phyloP scores from a whole-genome alignment of 129 eudicot species.

The Lactuca sativa region DNA sequence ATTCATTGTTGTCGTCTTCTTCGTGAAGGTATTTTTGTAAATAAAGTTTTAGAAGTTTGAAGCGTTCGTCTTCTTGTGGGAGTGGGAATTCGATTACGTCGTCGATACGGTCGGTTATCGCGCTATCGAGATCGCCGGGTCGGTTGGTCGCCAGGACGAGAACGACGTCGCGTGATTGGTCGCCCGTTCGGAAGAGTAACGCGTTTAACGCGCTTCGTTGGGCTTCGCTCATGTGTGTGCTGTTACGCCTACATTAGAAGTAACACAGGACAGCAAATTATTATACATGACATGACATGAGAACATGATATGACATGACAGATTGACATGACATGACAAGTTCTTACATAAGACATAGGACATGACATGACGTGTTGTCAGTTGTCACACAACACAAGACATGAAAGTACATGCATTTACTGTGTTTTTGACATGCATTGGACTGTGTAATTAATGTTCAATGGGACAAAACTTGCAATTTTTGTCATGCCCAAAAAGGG shows the following conservation, averaged over 20 bases:
- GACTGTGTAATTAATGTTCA: neutral
- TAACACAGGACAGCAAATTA: neutral
- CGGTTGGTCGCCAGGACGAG: slow-evolving; percentile 97
- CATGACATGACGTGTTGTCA: no score
- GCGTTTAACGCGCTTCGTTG: slow-evolving; percentile 97
- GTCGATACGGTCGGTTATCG: slow-evolving; percentile 94
- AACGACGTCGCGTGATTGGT: slow-evolving; percentile 95
- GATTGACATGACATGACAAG: no score
- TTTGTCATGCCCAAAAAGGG: no score
- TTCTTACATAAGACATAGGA: no score
- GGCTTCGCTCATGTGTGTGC: slow-evolving; percentile 99
- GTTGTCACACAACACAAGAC: no score
- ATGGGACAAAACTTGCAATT: no score
- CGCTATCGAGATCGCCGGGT: slow-evolving; percentile 94
- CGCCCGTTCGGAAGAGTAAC: slow-evolving; percentile 93
- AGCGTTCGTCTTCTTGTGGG: slow-evolving; percentile 86
- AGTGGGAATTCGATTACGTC: slow-evolving; percentile 95
- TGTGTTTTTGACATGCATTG: neutral
- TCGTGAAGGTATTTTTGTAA: slow-evolving; percentile 61
- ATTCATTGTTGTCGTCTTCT: slow-evolving; percentile 35
- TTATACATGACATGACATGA: no score
- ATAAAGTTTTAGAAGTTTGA: slow-evolving; percentile 76
- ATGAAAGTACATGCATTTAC: no score
- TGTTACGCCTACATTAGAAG: slow-evolving; percentile 66
- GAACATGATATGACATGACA: no score